phyloP scores from a whole-genome alignment of 345 rosid genomes.

The Citrus maxima region DNA sequence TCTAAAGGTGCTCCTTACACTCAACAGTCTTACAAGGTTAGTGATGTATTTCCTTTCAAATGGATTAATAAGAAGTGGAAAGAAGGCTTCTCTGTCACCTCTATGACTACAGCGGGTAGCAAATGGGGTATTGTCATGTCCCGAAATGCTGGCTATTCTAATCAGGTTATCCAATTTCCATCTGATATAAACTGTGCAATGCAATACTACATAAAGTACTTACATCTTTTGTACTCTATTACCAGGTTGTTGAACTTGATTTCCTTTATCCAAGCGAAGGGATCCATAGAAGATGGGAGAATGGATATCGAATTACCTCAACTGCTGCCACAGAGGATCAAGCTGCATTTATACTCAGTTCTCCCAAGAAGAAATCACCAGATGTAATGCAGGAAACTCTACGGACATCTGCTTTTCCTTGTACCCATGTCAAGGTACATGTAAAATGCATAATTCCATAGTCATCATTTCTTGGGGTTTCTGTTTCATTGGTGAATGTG shows the following conservation, averaged over 20 bases:
- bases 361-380: conserved; percentile 29
- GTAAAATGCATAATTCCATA: neutral
- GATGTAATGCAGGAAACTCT: conserved; percentile 62
- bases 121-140: conserved; percentile 58
- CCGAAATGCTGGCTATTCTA: conserved; percentile 43
- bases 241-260: conserved; percentile 59
- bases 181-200: neutral
- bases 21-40: conserved; percentile 55
- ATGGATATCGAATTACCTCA: conserved; percentile 51
- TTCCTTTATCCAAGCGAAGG: conserved; percentile 64
- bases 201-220: neutral
- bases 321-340: conserved; percentile 55
- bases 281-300: conserved; percentile 53
- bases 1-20: conserved; percentile 37
- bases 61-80: conserved; percentile 62
- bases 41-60: conserved; percentile 51
- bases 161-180: conserved; percentile 31
- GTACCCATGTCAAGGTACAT: conserved; percentile 51
- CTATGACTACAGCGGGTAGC: conserved; percentile 56
- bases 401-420: conserved; percentile 48
- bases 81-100: conserved; percentile 52
- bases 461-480: neutral
- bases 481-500: neutral
- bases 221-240: conserved; percentile 1
- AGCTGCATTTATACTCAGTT: conserved; percentile 49